phyloP scores from a whole-genome alignment of 306 rosid genomes.

The Glycine latifolia region DNA sequence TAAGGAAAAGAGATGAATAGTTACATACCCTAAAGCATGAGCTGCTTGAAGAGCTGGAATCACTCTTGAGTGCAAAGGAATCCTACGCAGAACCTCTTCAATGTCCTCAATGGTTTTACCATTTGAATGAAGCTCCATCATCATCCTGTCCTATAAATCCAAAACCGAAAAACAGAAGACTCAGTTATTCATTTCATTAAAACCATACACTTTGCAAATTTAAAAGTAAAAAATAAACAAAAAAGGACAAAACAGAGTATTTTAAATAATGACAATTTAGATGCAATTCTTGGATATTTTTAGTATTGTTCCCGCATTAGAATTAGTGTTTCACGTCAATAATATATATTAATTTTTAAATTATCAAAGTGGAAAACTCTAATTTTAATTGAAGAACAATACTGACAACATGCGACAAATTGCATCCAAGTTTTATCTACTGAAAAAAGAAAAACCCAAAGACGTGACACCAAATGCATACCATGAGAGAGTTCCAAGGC shows the following conservation, averaged over 20 bases:
- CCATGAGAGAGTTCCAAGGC: constrained; percentile 96
- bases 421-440: no score
- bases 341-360: no score
- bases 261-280: no score
- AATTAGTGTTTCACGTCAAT: no score
- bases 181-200: background rate
- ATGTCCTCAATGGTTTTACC: constrained; percentile 69
- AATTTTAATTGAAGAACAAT: no score
- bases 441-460: no score
- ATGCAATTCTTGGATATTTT: no score
- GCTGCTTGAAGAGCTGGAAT: constrained; percentile 75
- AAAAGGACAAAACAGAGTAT: background rate
- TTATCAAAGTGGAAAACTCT: no score
- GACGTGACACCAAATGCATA: background rate
- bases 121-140: constrained; percentile 71
- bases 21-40: constrained; percentile 61
- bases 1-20: background rate
- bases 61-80: constrained; percentile 65
- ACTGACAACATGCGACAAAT: no score
- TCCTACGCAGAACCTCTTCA: constrained; percentile 56
- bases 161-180: background rate
- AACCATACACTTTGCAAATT: background rate
- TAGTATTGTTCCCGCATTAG: no score
- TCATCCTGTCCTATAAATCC: constrained; percentile 68
- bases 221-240: no score